Evolutionary conservation across 306 rosid species (phyloP).

Genomic region (Trifolium subterraneum): DNA sequence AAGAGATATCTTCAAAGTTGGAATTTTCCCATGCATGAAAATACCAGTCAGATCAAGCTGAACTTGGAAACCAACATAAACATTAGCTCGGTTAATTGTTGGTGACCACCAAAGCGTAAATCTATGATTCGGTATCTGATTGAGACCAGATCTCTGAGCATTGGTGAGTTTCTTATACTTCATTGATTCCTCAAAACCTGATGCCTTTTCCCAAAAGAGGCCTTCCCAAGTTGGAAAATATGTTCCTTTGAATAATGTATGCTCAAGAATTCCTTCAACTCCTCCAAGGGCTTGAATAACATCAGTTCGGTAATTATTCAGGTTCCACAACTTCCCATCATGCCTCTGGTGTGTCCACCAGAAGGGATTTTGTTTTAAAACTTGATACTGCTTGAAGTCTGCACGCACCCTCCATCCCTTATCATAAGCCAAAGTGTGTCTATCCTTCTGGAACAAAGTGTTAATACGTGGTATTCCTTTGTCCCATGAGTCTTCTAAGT

Average conservation of each 20-base stretch:
- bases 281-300: conserved; percentile 99
- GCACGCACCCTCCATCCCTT: conserved; percentile 99
- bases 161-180: conserved; percentile 97
- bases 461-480: conserved; percentile 98
- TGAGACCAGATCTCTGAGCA: conserved; percentile 99
- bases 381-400: conserved; percentile 98
- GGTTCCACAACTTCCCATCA: conserved; percentile 96
- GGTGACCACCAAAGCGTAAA: conserved; percentile 99
- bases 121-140: conserved; percentile 98
- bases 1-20: conserved; percentile 94
- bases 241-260: conserved; percentile 97
- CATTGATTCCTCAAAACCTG: conserved; percentile 99
- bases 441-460: conserved; percentile 97
- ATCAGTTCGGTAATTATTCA: conserved; percentile 97
- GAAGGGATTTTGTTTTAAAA: conserved; percentile 94
- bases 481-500: conserved; percentile 99
- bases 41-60: conserved; percentile 98
- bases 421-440: conserved; percentile 98
- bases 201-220: conserved; percentile 99
- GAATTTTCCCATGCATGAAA: conserved; percentile 99
- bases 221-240: conserved; percentile 99
- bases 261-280: conserved; percentile 98
- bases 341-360: conserved; percentile 99
- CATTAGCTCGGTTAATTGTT: conserved; percentile 97
- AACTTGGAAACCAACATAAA: conserved; percentile 99